Conservation (phyloP, 1,284 basidiomycete species). For the Ceratobasidium papillatum region DNA sequence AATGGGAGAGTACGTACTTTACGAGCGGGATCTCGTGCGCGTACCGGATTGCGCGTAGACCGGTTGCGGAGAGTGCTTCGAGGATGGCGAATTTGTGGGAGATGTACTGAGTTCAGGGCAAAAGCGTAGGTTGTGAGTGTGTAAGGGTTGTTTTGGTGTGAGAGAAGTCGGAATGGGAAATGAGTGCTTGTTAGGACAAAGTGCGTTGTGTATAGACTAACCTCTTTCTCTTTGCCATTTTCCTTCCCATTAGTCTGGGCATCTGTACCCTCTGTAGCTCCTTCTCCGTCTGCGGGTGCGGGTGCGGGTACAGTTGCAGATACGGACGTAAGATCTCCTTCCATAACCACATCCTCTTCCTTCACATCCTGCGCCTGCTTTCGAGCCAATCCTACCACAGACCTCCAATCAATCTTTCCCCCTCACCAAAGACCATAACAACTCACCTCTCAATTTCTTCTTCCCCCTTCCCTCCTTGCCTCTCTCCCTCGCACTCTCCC, state of each 20-base stretch:
- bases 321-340: not conserved
- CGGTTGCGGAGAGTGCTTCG: slow-evolving; percentile 97
- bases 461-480: slow-evolving; percentile 42
- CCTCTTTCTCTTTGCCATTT: slow-evolving; percentile 14
- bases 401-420: slow-evolving; percentile 59
- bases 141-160: too few species aligned
- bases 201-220: not conserved
- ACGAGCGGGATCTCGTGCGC: slow-evolving; percentile 96
- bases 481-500: slow-evolving; percentile 56
- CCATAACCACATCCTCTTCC: not conserved
- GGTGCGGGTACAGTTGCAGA: not conserved
- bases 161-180: not conserved
- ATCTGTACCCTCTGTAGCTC: slow-evolving; percentile 5
- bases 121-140: not conserved
- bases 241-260: slow-evolving; percentile 17
- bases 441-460: slow-evolving; percentile 50
- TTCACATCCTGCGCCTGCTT: slow-evolving; percentile 47
- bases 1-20: slow-evolving; percentile 61
- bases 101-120: slow-evolving; percentile 54
- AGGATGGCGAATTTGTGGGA: slow-evolving; percentile 81
- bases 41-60: slow-evolving; percentile 94
- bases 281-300: slow-evolving; percentile 6
- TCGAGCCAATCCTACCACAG: slow-evolving; percentile 39
- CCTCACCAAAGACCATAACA: slow-evolving; percentile 62
- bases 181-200: not conserved